Evolutionary conservation across 192 early-diverging fungal genomes (phyloP).

Genomic region (Coemansia sp.): DNA sequence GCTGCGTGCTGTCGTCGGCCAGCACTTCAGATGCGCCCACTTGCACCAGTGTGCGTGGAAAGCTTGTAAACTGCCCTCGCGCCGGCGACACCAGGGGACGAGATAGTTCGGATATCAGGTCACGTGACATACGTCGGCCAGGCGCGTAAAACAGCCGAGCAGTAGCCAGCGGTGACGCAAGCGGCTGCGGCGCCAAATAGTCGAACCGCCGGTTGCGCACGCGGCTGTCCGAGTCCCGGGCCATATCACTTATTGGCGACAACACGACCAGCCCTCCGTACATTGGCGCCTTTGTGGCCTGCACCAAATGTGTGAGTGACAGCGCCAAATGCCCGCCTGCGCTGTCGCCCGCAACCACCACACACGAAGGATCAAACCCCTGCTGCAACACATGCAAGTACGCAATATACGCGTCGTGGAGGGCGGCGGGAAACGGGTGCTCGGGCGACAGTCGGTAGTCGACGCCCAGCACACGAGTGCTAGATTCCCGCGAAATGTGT

Average conservation of each 20-base stretch:
- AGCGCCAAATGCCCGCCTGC: conserved; percentile 66
- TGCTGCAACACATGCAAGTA: conserved; percentile 59
- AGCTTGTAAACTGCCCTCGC: conserved; percentile 25
- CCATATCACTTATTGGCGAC: conserved; percentile 42
- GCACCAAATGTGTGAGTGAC: conserved; percentile 58
- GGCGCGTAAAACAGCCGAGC: conserved; percentile 34
- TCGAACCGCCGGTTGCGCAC: conserved; percentile 22
- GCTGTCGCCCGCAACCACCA: conserved; percentile 66
- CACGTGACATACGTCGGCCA: conserved; percentile 14
- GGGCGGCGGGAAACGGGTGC: conserved; percentile 55
- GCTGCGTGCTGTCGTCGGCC: conserved; percentile 24
- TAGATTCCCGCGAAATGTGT: conserved; percentile 53
- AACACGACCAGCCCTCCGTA: conserved; percentile 59
- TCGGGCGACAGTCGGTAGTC: conserved; percentile 43
- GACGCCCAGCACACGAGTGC: conserved; percentile 30
- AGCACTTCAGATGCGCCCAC: conserved; percentile 32
- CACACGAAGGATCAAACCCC: conserved; percentile 58
- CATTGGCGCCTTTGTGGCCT: conserved; percentile 46
- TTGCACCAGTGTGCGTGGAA: conserved; percentile 42
- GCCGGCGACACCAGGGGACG: conserved; percentile 35
- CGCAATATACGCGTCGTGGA: conserved; percentile 62
- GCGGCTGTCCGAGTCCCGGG: conserved; percentile 2
- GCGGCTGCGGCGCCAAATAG: conserved; percentile 10
- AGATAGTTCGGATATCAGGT: conserved; percentile 16
- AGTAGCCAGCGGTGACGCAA: conserved; percentile 16